These are phyloP conservation scores for Akanthomyces uredinophilus DNA, from an alignment of 2,329 filamentous ascomycete genomes.

Conservation along the genomic window DNA sequence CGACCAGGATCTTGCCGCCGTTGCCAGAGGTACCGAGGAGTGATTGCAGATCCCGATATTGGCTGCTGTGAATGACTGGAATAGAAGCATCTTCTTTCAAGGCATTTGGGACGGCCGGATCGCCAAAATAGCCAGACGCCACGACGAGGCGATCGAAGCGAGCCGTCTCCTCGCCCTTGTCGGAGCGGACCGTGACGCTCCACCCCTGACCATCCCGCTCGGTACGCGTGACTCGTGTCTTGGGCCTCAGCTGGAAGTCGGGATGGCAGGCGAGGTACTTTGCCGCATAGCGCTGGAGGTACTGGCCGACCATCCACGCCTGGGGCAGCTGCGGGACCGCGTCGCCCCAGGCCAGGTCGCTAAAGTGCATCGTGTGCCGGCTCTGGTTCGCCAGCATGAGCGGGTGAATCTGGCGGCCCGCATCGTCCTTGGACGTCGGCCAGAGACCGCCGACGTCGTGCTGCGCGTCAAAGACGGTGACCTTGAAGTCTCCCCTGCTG, in stretches of 20 bases:
- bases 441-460: conserved; percentile 71
- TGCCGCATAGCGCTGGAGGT: conserved; percentile 60
- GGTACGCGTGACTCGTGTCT: conserved; percentile 40
- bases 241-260: conserved; percentile 42
- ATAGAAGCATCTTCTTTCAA: conserved; percentile 30
- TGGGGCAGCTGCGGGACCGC: conserved; percentile 61
- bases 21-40: conserved; percentile 37
- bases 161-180: conserved; percentile 35
- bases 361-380: conserved; percentile 67
- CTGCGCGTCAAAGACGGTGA: conserved; percentile 66
- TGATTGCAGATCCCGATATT: conserved; percentile 51
- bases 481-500: conserved; percentile 49
- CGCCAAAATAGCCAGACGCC: conserved; percentile 71
- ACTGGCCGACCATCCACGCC: conserved; percentile 71
- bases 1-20: conserved; percentile 62
- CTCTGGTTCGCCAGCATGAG: conserved; percentile 71
- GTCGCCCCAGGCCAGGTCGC: conserved; percentile 66
- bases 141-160: conserved; percentile 68
- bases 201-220: conserved; percentile 34
- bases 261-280: conserved; percentile 46
- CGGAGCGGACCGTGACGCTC: conserved; percentile 35
- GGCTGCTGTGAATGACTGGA: conserved; percentile 63
- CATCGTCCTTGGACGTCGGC: conserved; percentile 50
- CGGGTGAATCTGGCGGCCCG: conserved; percentile 53
- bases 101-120: conserved; percentile 46